Evolutionary conservation across 2,329 filamentous ascomycete species (phyloP).

Genomic region (Metarhizium brunneum): DNA sequence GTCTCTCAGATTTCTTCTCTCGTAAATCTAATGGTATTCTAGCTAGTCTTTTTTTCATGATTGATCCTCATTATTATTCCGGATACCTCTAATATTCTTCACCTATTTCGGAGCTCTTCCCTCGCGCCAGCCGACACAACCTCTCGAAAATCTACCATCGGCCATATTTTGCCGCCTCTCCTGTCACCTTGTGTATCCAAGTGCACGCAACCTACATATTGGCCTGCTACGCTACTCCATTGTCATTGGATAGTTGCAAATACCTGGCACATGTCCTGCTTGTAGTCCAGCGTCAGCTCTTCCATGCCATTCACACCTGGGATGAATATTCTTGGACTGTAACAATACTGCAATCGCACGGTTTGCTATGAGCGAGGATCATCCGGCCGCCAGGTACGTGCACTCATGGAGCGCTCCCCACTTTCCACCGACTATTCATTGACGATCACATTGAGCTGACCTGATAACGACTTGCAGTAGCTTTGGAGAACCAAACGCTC

Average conservation of each 20-base stretch:
- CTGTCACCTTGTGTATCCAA: not conserved
- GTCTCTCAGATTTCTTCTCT: conserved; percentile 4
- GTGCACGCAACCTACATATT: not conserved
- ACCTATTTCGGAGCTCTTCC: not conserved
- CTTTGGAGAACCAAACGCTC: conserved; percentile 56
- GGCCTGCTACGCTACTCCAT: not conserved
- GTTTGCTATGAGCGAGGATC: conserved; percentile 56
- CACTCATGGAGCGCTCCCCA: conserved; percentile 6
- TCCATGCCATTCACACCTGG: not conserved
- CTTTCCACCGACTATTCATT: conserved; percentile 9
- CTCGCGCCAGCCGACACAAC: not conserved
- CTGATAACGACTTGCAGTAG: conserved; percentile 26
- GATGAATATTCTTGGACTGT: conserved; percentile 10
- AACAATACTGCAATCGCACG: conserved; percentile 13
- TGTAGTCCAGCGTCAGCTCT: conserved; percentile 1
- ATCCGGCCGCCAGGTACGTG: conserved; percentile 43
- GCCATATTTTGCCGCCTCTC: not conserved
- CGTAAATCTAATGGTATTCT: conserved; percentile 2
- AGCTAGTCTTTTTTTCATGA: conserved; percentile 1
- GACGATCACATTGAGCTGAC: conserved; percentile 23
- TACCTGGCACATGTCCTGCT: not conserved
- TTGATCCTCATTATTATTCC: not conserved
- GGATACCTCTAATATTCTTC: not conserved
- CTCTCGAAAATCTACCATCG: not conserved
- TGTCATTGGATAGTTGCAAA: not conserved